Base-by-base conservation (phyloP, 1,284 basidiomycete genomes). In the Sphagnurus paluster region DNA sequence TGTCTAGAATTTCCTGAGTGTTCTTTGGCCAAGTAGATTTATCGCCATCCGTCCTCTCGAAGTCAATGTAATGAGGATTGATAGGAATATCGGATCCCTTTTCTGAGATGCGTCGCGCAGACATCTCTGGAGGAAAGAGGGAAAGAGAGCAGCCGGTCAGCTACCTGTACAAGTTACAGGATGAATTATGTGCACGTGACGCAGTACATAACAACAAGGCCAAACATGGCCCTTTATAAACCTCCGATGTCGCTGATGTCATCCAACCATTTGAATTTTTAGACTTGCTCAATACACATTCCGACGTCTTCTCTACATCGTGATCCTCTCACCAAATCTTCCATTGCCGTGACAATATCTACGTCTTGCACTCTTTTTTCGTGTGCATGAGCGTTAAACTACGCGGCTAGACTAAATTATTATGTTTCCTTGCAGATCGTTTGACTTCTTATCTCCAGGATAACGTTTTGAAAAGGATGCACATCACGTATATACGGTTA, bases 321-420 rank as follows among this genome's bases (percentile, higher is more conserved):
- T n/a, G n/a, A n/a, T n/a, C n/a, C n/a, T n/a, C n/a, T n/a, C n/a
- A n/a, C n/a, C n/a, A n/a, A n/a, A n/a, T n/a, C n/a, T n/a, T n/a
- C n/a, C n/a, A n/a, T n/a, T n/a, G 78, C 80, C 80, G 75, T 67
- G 75, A 71, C 30, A 70, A 50, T 83, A 84, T 84, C 82, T 79
- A 81, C 80, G 74, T 69, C 70, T 62, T 66, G 75, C 74, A 74
- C 59, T 40, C 50, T 24, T 48, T 36, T 56, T 55, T 56, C 51
- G 65, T 64, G 65, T 76, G 76, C 73, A 67, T 66, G 59, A 71
- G 66, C 74, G 82, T 82, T 84, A 85, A 84, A 85, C 82, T 64
- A 73, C 77, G 61, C 74, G 80, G 82, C 82, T 54, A 84, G 54
- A 84, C 48, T 19, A 41, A 66, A 48, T 50, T 42, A n/a, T n/a